These are phyloP conservation scores for Coemansia asiatica DNA, from an alignment of 192 early-diverging fungal genomes.

Conservation along the genomic window DNA sequence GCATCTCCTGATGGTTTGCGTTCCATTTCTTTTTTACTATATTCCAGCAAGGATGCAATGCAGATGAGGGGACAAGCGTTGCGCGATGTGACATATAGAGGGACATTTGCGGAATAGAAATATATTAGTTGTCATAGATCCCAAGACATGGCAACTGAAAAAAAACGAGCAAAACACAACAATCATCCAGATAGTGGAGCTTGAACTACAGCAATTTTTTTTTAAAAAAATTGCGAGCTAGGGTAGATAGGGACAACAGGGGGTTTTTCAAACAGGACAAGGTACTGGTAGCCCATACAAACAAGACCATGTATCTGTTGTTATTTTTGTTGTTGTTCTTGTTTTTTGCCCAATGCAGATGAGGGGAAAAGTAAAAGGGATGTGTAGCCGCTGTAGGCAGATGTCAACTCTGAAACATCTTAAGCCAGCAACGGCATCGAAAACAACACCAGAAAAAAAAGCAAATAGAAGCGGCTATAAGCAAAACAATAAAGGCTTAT, in stretches of 20 bases:
- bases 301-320: background rate
- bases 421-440: background rate
- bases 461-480: background rate
- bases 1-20: background rate
- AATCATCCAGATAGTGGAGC: background rate
- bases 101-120: background rate
- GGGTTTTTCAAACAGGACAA: background rate
- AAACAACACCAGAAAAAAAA: background rate
- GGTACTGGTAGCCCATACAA: background rate
- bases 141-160: background rate
- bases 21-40: background rate
- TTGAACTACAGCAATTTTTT: too few species aligned
- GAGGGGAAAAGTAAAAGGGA: background rate
- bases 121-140: background rate
- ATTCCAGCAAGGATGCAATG: background rate
- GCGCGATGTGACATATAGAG: background rate
- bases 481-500: background rate
- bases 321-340: background rate
- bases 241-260: background rate
- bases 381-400: background rate
- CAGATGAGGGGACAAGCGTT: background rate
- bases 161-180: background rate
- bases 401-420: background rate
- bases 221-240: background rate
- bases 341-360: background rate